Evolutionary conservation across 1,284 basidiomycete species (phyloP), one percentile per base, ranked within the genome.

Genomic region (Gomphus sp.): DNA sequence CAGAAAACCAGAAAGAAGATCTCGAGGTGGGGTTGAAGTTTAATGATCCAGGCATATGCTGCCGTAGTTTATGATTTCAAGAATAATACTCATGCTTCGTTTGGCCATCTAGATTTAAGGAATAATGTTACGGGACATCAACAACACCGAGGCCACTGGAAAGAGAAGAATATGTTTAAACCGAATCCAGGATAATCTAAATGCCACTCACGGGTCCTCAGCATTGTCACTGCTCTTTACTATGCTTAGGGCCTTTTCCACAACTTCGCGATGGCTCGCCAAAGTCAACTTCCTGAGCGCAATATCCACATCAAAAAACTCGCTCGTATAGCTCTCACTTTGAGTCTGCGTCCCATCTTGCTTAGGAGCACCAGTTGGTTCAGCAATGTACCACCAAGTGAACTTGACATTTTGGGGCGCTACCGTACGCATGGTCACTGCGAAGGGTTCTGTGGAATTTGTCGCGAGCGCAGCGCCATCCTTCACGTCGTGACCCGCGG

Each of bases 331-430:
- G 37, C 68, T 67, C 66, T 79, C 77, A 31, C 68, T 69, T 18
- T 66, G 68, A 55, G 73, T 78, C 64, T 79, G 75, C 14, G 72
- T 79, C 18, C 73, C 75, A 22, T 67, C 62, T 10, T 68, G 62
- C 61, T 69, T 71, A 10, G 60, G 60, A 34, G 66, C 64, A 16
- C 64, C 67, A 12, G 61, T 65, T n/a, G 67, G 61, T 54, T 70
- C 68, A 18, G 75, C 71, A 33, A 76, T 65, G 63, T 72, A 79
- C 77, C 76, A 80, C 69, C 70, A 77, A n/a, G 77, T 74, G 45
- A 74, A 59, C 66, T 78, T 80, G 16, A 72, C 64, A 37, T 68
- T 71, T 7, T 63, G 69, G 12, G 60, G 59, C 25, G 65, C 67
- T 16, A 67, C 63, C n/a, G 67, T 67, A 31, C 73, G 70, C 37